Conservation (phyloP, 768 basidiomycete species). For the Boletus sensibilis region DNA sequence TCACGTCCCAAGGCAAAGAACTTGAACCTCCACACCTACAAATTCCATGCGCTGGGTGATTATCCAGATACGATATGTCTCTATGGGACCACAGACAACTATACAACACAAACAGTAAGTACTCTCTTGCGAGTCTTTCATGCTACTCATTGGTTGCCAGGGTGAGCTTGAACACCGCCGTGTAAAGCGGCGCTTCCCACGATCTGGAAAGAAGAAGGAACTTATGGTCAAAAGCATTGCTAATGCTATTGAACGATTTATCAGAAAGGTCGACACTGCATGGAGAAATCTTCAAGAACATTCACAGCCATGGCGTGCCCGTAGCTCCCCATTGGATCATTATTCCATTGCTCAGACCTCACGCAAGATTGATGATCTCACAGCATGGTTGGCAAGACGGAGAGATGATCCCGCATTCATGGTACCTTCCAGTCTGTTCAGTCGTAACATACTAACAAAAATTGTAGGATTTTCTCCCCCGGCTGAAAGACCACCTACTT, state of each 20-base stretch:
- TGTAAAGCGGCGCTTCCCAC: conserved; percentile 35
- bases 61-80: neutral
- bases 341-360: conserved; percentile 22
- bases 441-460: neutral
- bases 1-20: neutral
- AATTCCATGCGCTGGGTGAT: neutral
- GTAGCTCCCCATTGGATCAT: conserved; percentile 9
- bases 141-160: conserved; percentile 13
- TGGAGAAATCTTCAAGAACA: too few species aligned
- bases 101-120: neutral
- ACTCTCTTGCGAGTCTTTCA: neutral
- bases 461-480: conserved; percentile 22
- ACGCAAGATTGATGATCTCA: conserved; percentile 8
- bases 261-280: conserved; percentile 15
- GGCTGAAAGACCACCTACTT: conserved; percentile 23
- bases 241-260: conserved; percentile 11
- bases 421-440: neutral
- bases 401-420: conserved; percentile 28
- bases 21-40: neutral
- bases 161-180: conserved; percentile 39
- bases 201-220: conserved; percentile 35
- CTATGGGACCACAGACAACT: conserved; percentile 3
- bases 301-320: neutral
- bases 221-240: conserved; percentile 29
- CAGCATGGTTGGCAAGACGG: neutral